Base-by-base conservation (phyloP, 2,329 filamentous ascomycete species). In the Amauroascus niger region DNA sequence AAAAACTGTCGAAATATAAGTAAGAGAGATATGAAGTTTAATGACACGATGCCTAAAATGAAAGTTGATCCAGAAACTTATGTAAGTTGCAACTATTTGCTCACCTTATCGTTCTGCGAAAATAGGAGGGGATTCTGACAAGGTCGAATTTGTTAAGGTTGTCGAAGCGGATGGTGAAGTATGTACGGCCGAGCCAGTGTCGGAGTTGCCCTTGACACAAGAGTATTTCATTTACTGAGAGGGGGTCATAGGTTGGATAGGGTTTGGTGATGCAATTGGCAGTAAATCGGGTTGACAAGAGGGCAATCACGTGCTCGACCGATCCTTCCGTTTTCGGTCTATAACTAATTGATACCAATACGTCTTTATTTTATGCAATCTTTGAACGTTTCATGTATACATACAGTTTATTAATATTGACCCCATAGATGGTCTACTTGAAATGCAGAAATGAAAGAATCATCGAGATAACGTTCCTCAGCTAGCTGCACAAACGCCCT, bases 21-120 rank as follows among this genome's bases (percentile, higher is more conserved):
- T 41, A 96, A 96, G 77, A 76, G 71, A 62, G 87, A 96, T 69
- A 95, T 96, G 89, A 89, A 88, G 65, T 90, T 82, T 69, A 96
- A 96, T 68, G 82, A 88, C 64, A 71, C 71, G 52, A 88, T 82
- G 80, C 91, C 91, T 13, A 81, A 78, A 72, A 96, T 97, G 87
- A 82, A 76, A 63, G 90, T 97, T 56, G 90, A 97, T 68, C 87
- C 91, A 4, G 91, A 97, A 77, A 83, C 80, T 64, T 97, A 96
- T 73, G 73, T 77, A 61, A 72, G 75, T 45, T 20, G 1, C 16
- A 2, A 24, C 6, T 14, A 6, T 18, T 39, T 39, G 4, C n/a
- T 7, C 5, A n/a, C n/a, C n/a, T n/a, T n/a, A n/a, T n/a, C n/a
- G n/a, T n/a, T n/a, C n/a, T n/a, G n/a, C n/a, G n/a, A n/a, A n/a